Base-by-base conservation (phyloP, 2,329 filamentous ascomycete species). In the Trichoderma koningii region DNA sequence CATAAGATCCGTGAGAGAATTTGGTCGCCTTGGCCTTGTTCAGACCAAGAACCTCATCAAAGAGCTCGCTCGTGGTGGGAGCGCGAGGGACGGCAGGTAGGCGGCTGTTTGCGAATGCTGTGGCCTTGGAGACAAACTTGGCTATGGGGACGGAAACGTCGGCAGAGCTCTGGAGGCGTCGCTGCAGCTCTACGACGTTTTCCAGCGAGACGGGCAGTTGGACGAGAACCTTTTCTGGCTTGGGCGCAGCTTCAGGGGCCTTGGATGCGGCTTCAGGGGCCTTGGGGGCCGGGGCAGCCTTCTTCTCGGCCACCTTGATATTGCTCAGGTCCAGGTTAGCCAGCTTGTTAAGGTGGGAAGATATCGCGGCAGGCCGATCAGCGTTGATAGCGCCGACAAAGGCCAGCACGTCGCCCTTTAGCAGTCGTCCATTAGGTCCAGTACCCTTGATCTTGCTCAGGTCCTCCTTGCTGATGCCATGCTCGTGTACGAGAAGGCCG, bases 391-490 rank as follows among this genome's bases (percentile, higher is more conserved):
- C 82, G 68, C 95, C 95, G 17, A 98, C 78, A 77, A 94, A 95
- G 55, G 93, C 93, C 62, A 99, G 87, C 7, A 99, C 89, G 75
- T 99, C 95, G 64, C 95, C 95, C 83, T 99, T 99, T 68, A 99
- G 84, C 63, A 99, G 82, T 67, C 95, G 89, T 65, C 93, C 93
- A 72, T 89, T 88, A 34, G 95, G 95, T 26, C 95, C 95, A 21
- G 91, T 94, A 6, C 93, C 90, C 61, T 88, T 90, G 76, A 98
- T 97, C 76, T 91, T 89, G 77, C 87, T 83, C 60, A 93, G 83
- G 66, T 93, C 91, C 53, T 88, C 87, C 70, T 89, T 86, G 72
- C 90, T 84, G 63, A 99, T 80, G 68, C 89, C 88, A 73, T 96
- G 88, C 76, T 89, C 83, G 77, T 91, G 90, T 68, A 98, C 83